Percentiles rank a stretch among this genome's conserved stretches.
Conservation (phyloP, 805 yeast genomes). For the Wickerhamiella kurtzmanii region DNA sequence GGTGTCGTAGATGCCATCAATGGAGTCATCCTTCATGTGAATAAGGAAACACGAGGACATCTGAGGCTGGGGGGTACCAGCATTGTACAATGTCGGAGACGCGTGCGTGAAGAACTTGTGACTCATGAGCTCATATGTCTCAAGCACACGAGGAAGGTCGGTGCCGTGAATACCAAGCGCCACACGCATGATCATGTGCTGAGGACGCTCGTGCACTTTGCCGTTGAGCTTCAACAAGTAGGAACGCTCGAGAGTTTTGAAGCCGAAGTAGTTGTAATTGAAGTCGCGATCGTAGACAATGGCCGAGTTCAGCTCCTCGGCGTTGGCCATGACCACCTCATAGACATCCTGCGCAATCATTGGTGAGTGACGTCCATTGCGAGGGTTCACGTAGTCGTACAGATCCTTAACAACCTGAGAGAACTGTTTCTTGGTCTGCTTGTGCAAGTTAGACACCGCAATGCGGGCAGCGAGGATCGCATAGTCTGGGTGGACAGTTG, state of each 20-base stretch:
- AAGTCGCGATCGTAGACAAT: slow-evolving; percentile 69
- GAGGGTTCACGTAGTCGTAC: slow-evolving; percentile 69
- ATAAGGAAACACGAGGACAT: slow-evolving; percentile 86
- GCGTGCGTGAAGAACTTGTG: slow-evolving; percentile 82
- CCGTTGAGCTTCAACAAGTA: slow-evolving; percentile 58
- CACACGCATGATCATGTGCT: slow-evolving; percentile 79
- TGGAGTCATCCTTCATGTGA: slow-evolving; percentile 87
- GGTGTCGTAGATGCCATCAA: slow-evolving; percentile 88
- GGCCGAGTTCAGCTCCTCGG: slow-evolving; percentile 56
- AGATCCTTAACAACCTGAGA: slow-evolving; percentile 63
- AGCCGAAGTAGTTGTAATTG: slow-evolving; percentile 71
- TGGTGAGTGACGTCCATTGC: slow-evolving; percentile 52
- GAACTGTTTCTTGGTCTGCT: slow-evolving; percentile 80
- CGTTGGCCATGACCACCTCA: slow-evolving; percentile 48
- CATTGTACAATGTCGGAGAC: slow-evolving; percentile 86
- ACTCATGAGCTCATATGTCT: slow-evolving; percentile 83
- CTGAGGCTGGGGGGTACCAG: slow-evolving; percentile 76
- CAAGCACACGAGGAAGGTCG: slow-evolving; percentile 50
- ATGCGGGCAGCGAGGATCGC: slow-evolving; percentile 91
- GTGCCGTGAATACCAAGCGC: slow-evolving; percentile 78
- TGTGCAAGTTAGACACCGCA: slow-evolving; percentile 87
- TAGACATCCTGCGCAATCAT: slow-evolving; percentile 58
- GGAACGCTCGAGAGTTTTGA: slow-evolving; percentile 82
- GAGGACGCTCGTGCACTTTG: slow-evolving; percentile 78
- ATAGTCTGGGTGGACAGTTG: slow-evolving; percentile 95